Base-by-base conservation (phyloP, 2,329 filamentous ascomycete species). In the Hypoxylon rubiginosum region DNA sequence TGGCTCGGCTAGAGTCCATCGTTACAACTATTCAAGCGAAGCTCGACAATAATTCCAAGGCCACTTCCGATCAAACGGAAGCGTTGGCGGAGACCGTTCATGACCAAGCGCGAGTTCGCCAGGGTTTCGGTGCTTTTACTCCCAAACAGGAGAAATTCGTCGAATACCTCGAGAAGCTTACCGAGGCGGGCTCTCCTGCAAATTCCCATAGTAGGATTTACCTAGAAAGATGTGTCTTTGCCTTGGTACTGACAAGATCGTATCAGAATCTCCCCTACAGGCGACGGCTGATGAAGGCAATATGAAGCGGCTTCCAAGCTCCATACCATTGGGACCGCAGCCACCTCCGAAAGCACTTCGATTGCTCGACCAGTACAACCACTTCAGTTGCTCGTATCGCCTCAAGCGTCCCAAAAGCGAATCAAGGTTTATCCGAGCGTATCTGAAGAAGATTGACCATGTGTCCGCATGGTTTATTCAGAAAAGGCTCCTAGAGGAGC, bases 391-490 rank as follows among this genome's bases (percentile, higher is more conserved):
- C 24, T 59, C 43, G 1, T 73, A 74, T 43, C 71, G 65, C 36
- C 60, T 64, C 2, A 60, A 69, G 41, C 60, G 56, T 2, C 68
- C 69, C 4, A 54, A 64, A 21, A 68, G 61, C 41, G 68, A 73
- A 3, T 17, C 54, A 5, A 41, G 58, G 3, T 74, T 73, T 39
- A 71, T 74, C 54, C 49, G 58, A 41, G 41, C 57, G 4, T 73
- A 68, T 36, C 64, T 74, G 15, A 59, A 57, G n/a, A 53, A 61
- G 15, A 50, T 72, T 36, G 70, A 73, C 24, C 21, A 53, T 1
- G 66, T 62, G 10, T 64, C 65, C 3, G 65, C 72, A 19, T 71
- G 71, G 52, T 58, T 65, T 13, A 53, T 73, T 1, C 72, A 73
- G 54, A 66, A 58, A 32, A 62, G 59, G 28, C 66, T 73, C 6